Base-by-base conservation (phyloP, 106 monocot genomes). In the Acanthochlamys bracteata region DNA sequence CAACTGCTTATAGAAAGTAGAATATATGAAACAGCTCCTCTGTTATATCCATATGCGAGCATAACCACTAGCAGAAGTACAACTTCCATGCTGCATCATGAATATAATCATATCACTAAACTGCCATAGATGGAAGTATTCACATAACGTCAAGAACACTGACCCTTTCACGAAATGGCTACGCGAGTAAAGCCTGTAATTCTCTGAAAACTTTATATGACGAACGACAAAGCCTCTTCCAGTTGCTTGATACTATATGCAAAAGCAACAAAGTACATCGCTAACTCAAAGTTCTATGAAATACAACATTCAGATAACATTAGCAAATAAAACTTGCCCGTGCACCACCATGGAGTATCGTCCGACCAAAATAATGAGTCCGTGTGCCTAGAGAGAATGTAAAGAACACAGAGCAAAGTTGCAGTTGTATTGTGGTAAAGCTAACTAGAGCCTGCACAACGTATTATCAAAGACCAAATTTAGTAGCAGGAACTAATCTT, bases 121-220 rank as follows among this genome's bases (percentile, higher is more conserved):
- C n/a, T n/a, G n/a, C n/a, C n/a, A n/a, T n/a, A n/a, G n/a, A n/a
- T n/a, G n/a, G n/a, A n/a, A n/a, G n/a, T n/a, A n/a, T n/a, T n/a
- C n/a, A n/a, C n/a, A n/a, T n/a, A n/a, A n/a, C n/a, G n/a, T n/a
- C n/a, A n/a, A n/a, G n/a, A n/a, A n/a, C 23, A 62, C 85, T 75
- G 24, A 90, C 89, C 85, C 89, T 68, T 90, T 90, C 1, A 90
- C 89, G 75, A 90, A 90, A 75, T 90, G 89, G 62, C 89, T 90
- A 51, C 89, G 89, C 4, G 89, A 90, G 61, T 90, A 90, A 60
- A 90, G 77, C 67, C 89, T 79, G 60, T 90, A 90, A 82, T 90
- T 90, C 55, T 90, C 89, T 52, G 89, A 43, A 71, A 90, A 90
- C 59, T 80, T 90, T 59, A 90, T 90, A 61, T 90, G 89, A 16